Evolutionary conservation across 2,329 filamentous ascomycete species (phyloP).

Genomic region (Tothia fuscella): DNA sequence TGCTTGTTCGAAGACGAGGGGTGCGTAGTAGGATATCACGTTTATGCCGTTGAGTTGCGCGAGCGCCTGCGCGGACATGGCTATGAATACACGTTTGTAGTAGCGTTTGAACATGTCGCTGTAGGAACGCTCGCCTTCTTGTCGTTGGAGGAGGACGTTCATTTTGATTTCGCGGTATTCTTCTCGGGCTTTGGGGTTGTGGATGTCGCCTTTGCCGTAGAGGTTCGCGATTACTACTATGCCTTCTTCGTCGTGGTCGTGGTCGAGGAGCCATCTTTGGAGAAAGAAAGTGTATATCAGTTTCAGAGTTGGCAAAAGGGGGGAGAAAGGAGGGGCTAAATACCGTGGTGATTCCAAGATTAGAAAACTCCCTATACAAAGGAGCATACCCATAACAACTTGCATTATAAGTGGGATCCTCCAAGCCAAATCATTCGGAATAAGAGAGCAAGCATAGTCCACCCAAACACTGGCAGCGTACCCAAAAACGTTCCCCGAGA

Average conservation of each 20-base stretch:
- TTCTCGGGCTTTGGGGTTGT: conserved; percentile 81
- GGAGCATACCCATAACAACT: conserved; percentile 80
- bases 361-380: conserved; percentile 75
- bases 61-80: conserved; percentile 94
- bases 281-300: conserved; percentile 8
- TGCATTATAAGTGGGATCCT: conserved; percentile 82
- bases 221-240: conserved; percentile 97
- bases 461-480: conserved; percentile 98
- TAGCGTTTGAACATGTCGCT: conserved; percentile 91
- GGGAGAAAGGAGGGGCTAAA: too few relatives aligned
- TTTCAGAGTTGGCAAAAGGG: neutral
- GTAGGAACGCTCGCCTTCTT: conserved; percentile 90
- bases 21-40: conserved; percentile 98
- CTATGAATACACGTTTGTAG: conserved; percentile 85
- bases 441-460: conserved; percentile 92
- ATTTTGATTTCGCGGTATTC: conserved; percentile 99
- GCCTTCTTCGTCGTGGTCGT: conserved; percentile 95
- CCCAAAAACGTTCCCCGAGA: conserved; percentile 90
- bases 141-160: conserved; percentile 82
- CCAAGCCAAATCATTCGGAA: conserved; percentile 78
- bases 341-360: conserved; percentile 95
- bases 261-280: conserved; percentile 96
- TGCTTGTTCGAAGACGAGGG: conserved; percentile 89
- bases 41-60: conserved; percentile 98
- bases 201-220: conserved; percentile 90